Base-by-base conservation (phyloP, 208 protist species). In the Acanthamoeba culbertsoni region DNA sequence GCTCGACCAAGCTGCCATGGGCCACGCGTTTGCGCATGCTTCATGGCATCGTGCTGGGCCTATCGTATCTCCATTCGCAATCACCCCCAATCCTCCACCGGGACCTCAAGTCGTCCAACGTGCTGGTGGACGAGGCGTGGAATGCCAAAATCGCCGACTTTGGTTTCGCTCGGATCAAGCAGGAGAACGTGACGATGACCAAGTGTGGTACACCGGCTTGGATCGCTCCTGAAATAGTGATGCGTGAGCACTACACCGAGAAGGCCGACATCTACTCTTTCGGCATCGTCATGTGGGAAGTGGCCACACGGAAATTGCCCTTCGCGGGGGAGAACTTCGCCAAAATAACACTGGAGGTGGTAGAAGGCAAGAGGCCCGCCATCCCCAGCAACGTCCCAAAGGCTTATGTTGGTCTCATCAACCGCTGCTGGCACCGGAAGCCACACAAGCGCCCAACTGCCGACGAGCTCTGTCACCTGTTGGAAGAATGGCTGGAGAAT, bases 1-100 rank as follows among this genome's bases (percentile, higher is more conserved):
- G 16, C 63, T 18, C 43, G 33, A 12, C 33, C 35, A 33, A 42
- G 3, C 65, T 45, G 43, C 71, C 75, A 86, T 62, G 59, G 45
- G 28, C 75, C 31, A 57, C 33, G 55, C 75, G 45, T 2, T 33
- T 91, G n/a, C 46, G 86, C 18, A 16, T 88, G 7, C 59, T 94
- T 2, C 68, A 48, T n/a, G 35, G 43, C 73, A 51, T 62, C 35
- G 79, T 57, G 3, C 31, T 46, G 77, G 77, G 73, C 91, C 59
- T 91, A 65, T 77, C 65, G 35, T 94, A 84, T 20, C 73, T 84
- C 28, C 73, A 84, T n/a, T 84, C 46, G 10, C 73, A 84, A 23
- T 35, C 73, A 8, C 40, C 73, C 28, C 73, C 73, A 12, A 53
- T 84, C 28, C 8, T 84, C n/a, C 73, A 84, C 20, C 40, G 73